phyloP scores from a whole-genome alignment of 208 protist genomes.

The Cochliopodium minus region DNA sequence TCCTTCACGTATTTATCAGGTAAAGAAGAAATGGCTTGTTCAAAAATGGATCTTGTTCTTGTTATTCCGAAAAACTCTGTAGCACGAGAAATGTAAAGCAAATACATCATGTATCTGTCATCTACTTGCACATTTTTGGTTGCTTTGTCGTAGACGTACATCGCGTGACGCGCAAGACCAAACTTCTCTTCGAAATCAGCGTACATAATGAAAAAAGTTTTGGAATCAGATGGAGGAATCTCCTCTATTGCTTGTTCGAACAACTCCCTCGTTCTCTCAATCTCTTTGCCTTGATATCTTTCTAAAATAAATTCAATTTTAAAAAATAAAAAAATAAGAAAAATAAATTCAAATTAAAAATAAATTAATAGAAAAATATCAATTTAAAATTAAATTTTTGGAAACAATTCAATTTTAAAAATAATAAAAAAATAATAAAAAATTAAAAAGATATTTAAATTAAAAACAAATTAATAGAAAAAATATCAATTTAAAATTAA shows the following conservation, averaged over 20 bases:
- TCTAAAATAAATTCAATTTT: too few relatives aligned
- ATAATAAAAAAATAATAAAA: too few relatives aligned
- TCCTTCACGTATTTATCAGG: slow-evolving; percentile 25
- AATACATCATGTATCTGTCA: slow-evolving; percentile 30
- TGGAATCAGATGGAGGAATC: slow-evolving; percentile 25
- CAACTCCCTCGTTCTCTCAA: slow-evolving; percentile 65
- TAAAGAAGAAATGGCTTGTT: slow-evolving; percentile 43
- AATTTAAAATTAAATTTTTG: too few relatives aligned
- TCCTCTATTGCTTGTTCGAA: slow-evolving; percentile 56
- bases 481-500: too few relatives aligned
- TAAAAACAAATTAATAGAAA: too few relatives aligned
- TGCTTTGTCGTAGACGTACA: slow-evolving; percentile 54
- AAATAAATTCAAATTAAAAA: too few relatives aligned
- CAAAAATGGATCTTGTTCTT: slow-evolving; percentile 58
- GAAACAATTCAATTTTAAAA: too few relatives aligned
- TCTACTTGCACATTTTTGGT: slow-evolving; percentile 18
- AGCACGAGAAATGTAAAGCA: slow-evolving; percentile 40
- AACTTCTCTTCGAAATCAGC: slow-evolving; percentile 54
- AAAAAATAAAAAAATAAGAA: too few relatives aligned
- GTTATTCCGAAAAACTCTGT: slow-evolving; percentile 56
- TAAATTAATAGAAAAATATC: too few relatives aligned
- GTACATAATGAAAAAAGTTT: slow-evolving; percentile 54
- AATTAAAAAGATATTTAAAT: too few relatives aligned
- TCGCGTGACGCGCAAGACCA: slow-evolving; percentile 51
- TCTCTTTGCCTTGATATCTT: slow-evolving; percentile 52